phyloP scores from a whole-genome alignment of 2,329 filamentous ascomycete genomes.

The Fusarium gaditjirri region DNA sequence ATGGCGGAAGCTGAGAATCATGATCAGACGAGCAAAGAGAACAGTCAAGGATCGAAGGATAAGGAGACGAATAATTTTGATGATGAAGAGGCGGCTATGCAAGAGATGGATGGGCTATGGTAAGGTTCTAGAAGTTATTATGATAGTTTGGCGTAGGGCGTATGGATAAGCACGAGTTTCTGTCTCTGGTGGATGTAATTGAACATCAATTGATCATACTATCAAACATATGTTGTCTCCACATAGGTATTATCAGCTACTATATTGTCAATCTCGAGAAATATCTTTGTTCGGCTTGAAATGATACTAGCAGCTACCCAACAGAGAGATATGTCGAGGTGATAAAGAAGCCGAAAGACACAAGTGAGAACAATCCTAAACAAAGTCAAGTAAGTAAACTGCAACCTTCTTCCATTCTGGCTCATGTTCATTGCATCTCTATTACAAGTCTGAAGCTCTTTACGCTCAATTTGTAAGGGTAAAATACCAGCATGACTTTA shows the following conservation, averaged over 20 bases:
- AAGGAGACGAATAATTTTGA: conserved; percentile 57
- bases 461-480: background rate
- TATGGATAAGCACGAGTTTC: background rate
- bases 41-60: background rate
- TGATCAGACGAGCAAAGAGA: conserved; percentile 17
- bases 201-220: background rate
- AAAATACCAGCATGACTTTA: background rate
- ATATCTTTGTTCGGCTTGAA: background rate
- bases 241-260: background rate
- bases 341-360: background rate
- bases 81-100: conserved; percentile 76
- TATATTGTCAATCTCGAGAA: background rate
- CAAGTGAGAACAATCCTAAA: background rate
- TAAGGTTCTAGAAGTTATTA: conserved; percentile 31
- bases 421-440: too few species aligned
- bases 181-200: background rate
- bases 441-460: too few species aligned
- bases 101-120: conserved; percentile 68
- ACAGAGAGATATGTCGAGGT: background rate
- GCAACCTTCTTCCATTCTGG: background rate
- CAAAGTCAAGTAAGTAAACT: too few species aligned
- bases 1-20: conserved; percentile 61
- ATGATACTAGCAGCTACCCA: background rate
- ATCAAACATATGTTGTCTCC: background rate
- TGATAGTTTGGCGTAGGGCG: conserved; percentile 1